A percentile compares a stretch with the other conserved stretches of the same genome.
phyloP scores from a whole-genome alignment of 495 filamentous ascomycete species.

The Delitschia confertaspora region DNA sequence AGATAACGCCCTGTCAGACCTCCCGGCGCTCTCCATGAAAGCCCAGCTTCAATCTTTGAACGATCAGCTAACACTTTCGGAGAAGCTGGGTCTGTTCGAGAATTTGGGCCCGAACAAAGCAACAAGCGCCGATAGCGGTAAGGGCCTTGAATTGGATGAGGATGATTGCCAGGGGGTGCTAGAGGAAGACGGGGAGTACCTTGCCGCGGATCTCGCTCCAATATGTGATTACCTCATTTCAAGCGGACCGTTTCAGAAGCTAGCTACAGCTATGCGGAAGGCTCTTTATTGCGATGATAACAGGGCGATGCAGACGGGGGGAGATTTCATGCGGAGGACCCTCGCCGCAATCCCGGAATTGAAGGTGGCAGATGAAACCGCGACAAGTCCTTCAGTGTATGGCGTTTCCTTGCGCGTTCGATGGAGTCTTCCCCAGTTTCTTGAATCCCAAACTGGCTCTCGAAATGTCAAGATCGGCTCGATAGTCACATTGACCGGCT shows the following conservation, averaged over 20 bases:
- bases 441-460: constrained; percentile 4
- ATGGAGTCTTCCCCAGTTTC: constrained; percentile 2
- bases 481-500: constrained; percentile 18
- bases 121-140: background rate
- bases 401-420: constrained; percentile 4
- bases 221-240: constrained; percentile 6
- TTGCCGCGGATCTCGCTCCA: background rate
- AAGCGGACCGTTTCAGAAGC: constrained; percentile 2
- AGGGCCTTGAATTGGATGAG: background rate
- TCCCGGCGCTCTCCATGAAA: background rate
- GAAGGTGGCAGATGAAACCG: too few relatives aligned
- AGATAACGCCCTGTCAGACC: constrained; percentile 4
- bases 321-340: too few relatives aligned
- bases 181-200: constrained; percentile 2
- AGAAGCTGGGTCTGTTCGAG: constrained; percentile 4
- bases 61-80: constrained; percentile 6
- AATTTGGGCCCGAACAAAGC: background rate
- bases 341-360: too few relatives aligned
- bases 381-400: too few relatives aligned
- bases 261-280: constrained; percentile 2
- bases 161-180: too few relatives aligned
- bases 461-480: constrained; percentile 7
- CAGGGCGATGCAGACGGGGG: too few relatives aligned
- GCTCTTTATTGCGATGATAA: too few relatives aligned
- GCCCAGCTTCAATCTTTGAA: constrained; percentile 2